Evolutionary conservation across 805 yeast species (phyloP).

Genomic region (Candida lessepsii): DNA sequence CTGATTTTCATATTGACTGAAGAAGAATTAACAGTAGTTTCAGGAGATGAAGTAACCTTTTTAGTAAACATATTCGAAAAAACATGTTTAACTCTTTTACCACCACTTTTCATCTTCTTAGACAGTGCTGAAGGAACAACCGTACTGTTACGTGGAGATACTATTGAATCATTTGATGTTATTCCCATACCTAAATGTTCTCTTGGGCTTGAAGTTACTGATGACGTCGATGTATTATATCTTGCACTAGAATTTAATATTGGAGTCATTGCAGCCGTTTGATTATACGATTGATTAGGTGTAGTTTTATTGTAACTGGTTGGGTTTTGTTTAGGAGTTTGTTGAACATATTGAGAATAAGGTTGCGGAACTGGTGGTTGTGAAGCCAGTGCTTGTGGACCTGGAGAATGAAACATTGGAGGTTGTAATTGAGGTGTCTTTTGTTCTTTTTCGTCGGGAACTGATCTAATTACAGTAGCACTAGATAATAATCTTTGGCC

Average conservation of each 20-base stretch:
- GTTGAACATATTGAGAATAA: conserved; percentile 9
- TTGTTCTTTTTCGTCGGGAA: conserved; percentile 14
- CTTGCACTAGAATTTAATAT: conserved; percentile 18
- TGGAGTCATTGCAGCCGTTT: conserved; percentile 33
- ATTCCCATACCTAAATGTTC: conserved; percentile 23
- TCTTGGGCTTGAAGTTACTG: conserved; percentile 24
- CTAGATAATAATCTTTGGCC: conserved; percentile 20
- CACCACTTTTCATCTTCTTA: conserved; percentile 39
- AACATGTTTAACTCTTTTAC: conserved; percentile 55
- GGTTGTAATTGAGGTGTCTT: conserved; percentile 1
- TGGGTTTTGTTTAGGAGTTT: conserved; percentile 8
- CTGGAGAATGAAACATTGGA: neutral
- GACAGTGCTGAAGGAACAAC: conserved; percentile 8
- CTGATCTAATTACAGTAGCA: conserved; percentile 21
- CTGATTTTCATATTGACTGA: conserved; percentile 61
- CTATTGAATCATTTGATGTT: conserved; percentile 14
- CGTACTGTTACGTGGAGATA: conserved; percentile 20
- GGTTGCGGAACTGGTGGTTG: conserved; percentile 16
- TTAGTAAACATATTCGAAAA: conserved; percentile 52
- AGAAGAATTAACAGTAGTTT: conserved; percentile 11
- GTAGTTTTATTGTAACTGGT: conserved; percentile 14
- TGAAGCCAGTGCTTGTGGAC: too few relatives aligned
- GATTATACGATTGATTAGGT: conserved; percentile 20
- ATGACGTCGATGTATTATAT: conserved; percentile 2
- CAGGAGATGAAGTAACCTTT: conserved; percentile 15